These are phyloP conservation scores for Claviceps sorghi DNA, from an alignment of 2,329 filamentous ascomycete genomes.

Conservation along the genomic window DNA sequence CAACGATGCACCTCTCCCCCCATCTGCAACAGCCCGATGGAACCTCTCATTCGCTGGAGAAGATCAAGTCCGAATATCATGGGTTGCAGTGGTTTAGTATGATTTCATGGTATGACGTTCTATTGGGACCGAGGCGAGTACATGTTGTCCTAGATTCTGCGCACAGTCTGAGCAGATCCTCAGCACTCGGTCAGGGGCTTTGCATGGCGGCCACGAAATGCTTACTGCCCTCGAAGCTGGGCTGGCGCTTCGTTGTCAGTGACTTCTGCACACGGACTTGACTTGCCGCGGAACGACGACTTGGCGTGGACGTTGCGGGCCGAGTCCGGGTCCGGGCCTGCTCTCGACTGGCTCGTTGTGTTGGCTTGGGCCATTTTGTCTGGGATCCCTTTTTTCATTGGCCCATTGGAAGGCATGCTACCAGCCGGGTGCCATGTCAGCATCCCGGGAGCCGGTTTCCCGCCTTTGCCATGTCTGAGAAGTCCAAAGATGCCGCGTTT, in stretches of 20 bases:
- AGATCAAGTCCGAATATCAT: neutral
- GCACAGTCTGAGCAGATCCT: no score
- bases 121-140: neutral
- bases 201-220: no score
- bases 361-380: neutral
- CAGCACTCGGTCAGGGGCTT: no score
- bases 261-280: neutral
- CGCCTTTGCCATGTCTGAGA: neutral
- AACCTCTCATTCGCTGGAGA: neutral
- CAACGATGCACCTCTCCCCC: neutral
- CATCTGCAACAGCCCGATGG: neutral
- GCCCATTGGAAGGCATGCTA: neutral
- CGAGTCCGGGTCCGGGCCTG: no score
- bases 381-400: neutral
- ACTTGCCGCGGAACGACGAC: neutral
- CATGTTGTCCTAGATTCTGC: no score
- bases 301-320: neutral
- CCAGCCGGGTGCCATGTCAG: neutral
- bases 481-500: neutral
- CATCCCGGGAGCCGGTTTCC: neutral
- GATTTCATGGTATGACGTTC: neutral
- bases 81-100: neutral
- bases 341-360: neutral
- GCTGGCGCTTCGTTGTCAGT: neutral
- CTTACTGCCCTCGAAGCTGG: neutral